Evolutionary conservation across 208 protist genomes (phyloP).

Genomic region (Balamuthia mandrillaris): DNA sequence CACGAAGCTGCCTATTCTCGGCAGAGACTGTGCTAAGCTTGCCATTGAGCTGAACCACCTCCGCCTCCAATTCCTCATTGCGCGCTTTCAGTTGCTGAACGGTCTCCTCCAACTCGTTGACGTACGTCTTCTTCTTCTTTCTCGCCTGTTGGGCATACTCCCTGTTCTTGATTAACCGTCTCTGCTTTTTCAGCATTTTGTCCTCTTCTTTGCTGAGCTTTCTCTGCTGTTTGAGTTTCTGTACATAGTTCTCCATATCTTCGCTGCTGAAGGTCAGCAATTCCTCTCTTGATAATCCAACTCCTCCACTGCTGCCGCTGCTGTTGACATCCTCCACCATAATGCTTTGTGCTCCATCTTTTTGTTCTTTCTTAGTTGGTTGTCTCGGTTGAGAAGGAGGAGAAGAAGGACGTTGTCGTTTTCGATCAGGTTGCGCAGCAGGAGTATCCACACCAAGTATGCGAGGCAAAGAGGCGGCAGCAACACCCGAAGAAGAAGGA

Average conservation of each 20-base stretch:
- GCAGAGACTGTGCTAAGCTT: neutral
- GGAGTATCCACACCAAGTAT: too few species aligned
- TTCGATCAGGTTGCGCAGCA: too few species aligned
- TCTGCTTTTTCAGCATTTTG: slow-evolving; percentile 48
- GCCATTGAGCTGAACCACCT: slow-evolving; percentile 5
- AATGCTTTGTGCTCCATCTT: too few species aligned
- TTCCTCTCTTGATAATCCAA: slow-evolving; percentile 24
- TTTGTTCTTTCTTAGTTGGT: too few species aligned
- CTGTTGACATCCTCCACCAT: too few species aligned
- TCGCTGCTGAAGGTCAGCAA: slow-evolving; percentile 44
- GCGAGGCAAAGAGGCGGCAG: too few species aligned
- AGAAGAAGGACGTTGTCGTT: too few species aligned
- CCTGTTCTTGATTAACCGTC: slow-evolving; percentile 53
- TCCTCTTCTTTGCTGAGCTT: slow-evolving; percentile 42
- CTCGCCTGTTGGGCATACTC: slow-evolving; percentile 57
- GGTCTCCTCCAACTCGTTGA: slow-evolving; percentile 36
- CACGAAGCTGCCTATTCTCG: neutral
- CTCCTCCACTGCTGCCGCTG: too few species aligned
- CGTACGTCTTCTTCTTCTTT: slow-evolving; percentile 36
- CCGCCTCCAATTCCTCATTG: neutral
- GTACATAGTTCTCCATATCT: slow-evolving; percentile 52
- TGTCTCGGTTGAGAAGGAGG: too few species aligned
- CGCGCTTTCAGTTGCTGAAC: neutral
- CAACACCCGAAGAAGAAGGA: too few species aligned
- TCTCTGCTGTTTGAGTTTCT: slow-evolving; percentile 15